Percentiles rank a stretch among this genome's conserved stretches.
Conservation (phyloP, 306 rosid species). For the Trifolium subterraneum region DNA sequence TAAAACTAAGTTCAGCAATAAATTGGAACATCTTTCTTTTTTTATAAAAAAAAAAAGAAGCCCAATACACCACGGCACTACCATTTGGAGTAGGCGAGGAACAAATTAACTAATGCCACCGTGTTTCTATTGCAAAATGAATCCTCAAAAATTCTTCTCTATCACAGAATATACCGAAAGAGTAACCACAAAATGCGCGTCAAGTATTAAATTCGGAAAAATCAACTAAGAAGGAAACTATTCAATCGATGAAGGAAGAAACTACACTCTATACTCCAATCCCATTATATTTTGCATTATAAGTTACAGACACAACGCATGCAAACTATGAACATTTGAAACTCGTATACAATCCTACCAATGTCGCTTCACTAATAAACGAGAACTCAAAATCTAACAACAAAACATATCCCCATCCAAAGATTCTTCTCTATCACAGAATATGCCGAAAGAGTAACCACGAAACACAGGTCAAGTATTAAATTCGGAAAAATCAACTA, state of each 20-base stretch:
- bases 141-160: slow-evolving; percentile 14
- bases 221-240: slow-evolving; percentile 5
- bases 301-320: slow-evolving; percentile 8
- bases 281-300: background rate
- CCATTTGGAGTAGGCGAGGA: background rate
- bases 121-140: slow-evolving; percentile 38
- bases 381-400: too few relatives aligned
- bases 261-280: slow-evolving; percentile 3
- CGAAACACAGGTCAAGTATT: background rate
- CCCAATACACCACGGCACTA: background rate
- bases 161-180: background rate
- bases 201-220: background rate
- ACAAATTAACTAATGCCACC: background rate
- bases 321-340: background rate
- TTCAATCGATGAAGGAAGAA: background rate
- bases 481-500: slow-evolving; percentile 9
- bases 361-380: too few relatives aligned
- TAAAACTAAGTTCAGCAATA: background rate
- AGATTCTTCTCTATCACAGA: too few relatives aligned
- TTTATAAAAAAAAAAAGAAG: background rate
- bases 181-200: background rate
- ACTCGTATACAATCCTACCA: background rate
- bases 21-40: background rate
- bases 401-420: background rate
- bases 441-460: background rate